Conservation (phyloP, 192 early-diverging fungal genomes). For the Pilobolus umbonatus region DNA sequence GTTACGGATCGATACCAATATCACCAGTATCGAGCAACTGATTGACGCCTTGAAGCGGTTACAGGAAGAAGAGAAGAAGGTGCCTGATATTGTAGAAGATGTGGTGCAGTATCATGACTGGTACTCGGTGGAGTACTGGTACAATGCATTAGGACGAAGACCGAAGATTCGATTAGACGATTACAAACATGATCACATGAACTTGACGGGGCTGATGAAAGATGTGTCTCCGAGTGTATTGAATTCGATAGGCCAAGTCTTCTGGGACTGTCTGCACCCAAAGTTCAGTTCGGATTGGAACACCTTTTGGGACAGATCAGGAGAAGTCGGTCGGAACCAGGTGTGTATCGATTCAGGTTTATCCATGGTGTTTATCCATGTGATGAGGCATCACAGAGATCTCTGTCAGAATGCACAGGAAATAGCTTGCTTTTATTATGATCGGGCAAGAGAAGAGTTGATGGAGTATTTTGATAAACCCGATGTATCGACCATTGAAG, state of each 20-base stretch:
- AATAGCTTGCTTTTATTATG: constrained; percentile 25
- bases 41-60: constrained; percentile 34
- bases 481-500: constrained; percentile 31
- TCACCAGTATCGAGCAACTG: constrained; percentile 33
- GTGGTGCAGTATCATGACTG: background rate
- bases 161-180: constrained; percentile 11
- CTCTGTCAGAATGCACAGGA: constrained; percentile 21
- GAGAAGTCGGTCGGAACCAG: constrained; percentile 29
- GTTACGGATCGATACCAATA: constrained; percentile 35
- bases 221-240: constrained; percentile 24
- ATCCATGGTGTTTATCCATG: constrained; percentile 33
- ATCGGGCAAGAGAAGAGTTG: constrained; percentile 23
- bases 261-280: constrained; percentile 36
- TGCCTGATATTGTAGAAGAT: too few species aligned
- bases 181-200: constrained; percentile 12
- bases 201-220: constrained; percentile 15
- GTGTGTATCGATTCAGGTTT: constrained; percentile 32
- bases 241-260: constrained; percentile 30
- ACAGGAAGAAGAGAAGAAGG: constrained; percentile 1
- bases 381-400: constrained; percentile 29
- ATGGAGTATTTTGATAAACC: constrained; percentile 31
- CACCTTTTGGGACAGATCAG: constrained; percentile 33
- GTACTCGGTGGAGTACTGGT: constrained; percentile 22
- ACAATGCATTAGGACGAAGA: background rate
- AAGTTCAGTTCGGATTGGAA: constrained; percentile 26